Base-by-base conservation (phyloP, 2,329 filamentous ascomycete genomes). In the Aspergillus puulaauensis region DNA sequence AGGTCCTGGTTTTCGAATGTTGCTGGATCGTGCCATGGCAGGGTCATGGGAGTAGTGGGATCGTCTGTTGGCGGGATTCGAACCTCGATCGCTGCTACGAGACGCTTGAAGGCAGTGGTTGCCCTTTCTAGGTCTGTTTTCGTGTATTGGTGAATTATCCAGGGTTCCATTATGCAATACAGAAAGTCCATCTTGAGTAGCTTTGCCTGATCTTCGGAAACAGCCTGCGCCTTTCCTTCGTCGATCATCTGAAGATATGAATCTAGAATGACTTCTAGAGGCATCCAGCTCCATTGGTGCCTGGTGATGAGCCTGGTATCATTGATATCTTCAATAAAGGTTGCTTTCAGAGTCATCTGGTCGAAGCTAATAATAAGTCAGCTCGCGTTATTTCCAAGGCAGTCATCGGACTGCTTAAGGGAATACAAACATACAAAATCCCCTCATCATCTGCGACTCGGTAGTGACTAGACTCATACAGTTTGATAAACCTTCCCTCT, bases 211-310 rank as follows among this genome's bases (percentile, higher is more conserved):
- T 46, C 43, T 33, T 31, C 17, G n/a, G 44, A 33, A 31, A 47
- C 15, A 31, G 31, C 31, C 35, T 53, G 19, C n/a, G 48, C 50
- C 40, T 56, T 59, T 56, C 27, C 53, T 54, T 59, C 54, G 21
- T 59, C 57, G 24, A 43, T 24, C 44, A 59, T 56, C 39, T 54
- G 49, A 44, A 59, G 53, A 56, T 59, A 56, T 24, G 53, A 53
- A 33, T 59, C 53, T 14, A 59, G 57, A 43, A 59, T 59, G 17
- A 54, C 57, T 17, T 59, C 57, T 15, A 59, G 53, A 48, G 57
- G 57, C 53, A 59, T 54, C 57, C 57, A 59, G 53, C 57, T 40
- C 57, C 53, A 56, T 54, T 59, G 45, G 3, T 56, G 37, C 8
- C 44, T 41, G 39, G 44, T 50, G 11, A 56, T 37, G 3, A 41